Evolutionary conservation across 2,329 filamentous ascomycete genomes (phyloP), one percentile per base, ranked within the genome.

Genomic region (Gyromitra esculenta): DNA sequence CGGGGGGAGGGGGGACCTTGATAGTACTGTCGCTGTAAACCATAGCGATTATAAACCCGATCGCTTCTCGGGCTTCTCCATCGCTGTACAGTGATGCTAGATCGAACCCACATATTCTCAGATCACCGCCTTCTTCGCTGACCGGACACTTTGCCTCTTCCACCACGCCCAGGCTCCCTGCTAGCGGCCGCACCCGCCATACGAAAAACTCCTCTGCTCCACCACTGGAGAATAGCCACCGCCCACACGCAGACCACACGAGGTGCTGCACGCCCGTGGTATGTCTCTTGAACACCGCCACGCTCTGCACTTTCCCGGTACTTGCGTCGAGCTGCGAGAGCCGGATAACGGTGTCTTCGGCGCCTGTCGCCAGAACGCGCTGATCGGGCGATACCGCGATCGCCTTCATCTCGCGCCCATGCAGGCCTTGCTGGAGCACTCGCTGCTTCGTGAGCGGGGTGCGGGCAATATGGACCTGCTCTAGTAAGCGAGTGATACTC

Each of bases 171-270:
- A 89, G 85, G 72, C 88, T 84, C 1, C 86, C 85, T 35, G 89
- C 86, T 5, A 92, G 82, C 9, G 82, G 81, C 60, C 85, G 85
- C 43, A 95, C 83, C 52, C 88, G 87, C 95, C 96, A 99, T 9
- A 94, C 87, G 80, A 91, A 95, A 78, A 98, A 91, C 83, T 99
- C 95, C 82, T 97, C 95, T 77, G 90, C 91, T 0, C 94, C 96
- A 5, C 89, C 93, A 81, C 93, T 94, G 79, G 92, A 97, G 82
- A 98, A 92, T 1, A 99, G 87, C 80, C 91, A 91, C 0, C 85
- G 83, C 1, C 91, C 88, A 60, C 88, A 87, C 0, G 83, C 82
- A 1, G 91, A 89, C 92, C 93, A 98, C 76, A 87, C 87, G 0
- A 97, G 85, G 77, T 90, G 88, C 82, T 97, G 95, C 6, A 98